These are phyloP conservation scores for Aspergillus mulundensis DNA, from an alignment of 495 filamentous ascomycete genomes.

Conservation along the genomic window DNA sequence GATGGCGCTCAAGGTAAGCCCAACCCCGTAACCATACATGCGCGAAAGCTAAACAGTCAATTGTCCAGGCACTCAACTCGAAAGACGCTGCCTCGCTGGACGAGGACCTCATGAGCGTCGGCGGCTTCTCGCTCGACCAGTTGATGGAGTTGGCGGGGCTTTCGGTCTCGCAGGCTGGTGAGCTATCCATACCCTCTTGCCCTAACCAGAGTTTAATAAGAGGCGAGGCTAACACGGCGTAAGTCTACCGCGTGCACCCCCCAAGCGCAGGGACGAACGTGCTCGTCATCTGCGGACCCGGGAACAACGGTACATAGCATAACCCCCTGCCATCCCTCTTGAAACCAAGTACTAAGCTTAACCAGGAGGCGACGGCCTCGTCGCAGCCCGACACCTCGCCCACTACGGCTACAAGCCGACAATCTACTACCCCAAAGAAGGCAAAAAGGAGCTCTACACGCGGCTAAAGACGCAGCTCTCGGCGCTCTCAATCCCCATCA, in stretches of 20 bases:
- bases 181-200: too few relatives aligned
- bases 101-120: constrained; percentile 87
- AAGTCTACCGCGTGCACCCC: constrained; percentile 84
- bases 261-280: constrained; percentile 65
- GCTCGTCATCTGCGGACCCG: constrained; percentile 87
- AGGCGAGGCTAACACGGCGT: too few relatives aligned
- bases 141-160: constrained; percentile 95
- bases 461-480: constrained; percentile 79
- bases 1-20: constrained; percentile 41
- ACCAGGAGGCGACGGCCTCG: constrained; percentile 85
- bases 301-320: constrained; percentile 72
- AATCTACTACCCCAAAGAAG: constrained; percentile 88
- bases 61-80: constrained; percentile 69
- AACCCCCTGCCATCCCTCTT: neutral
- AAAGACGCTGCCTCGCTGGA: constrained; percentile 87
- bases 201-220: too few relatives aligned
- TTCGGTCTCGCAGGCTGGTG: constrained; percentile 88
- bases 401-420: constrained; percentile 90
- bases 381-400: constrained; percentile 88
- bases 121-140: constrained; percentile 92
- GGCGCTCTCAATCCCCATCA: constrained; percentile 79
- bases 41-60: neutral
- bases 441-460: constrained; percentile 86
- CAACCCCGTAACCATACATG: neutral
- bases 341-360: neutral